Evolutionary conservation across 495 filamentous ascomycete genomes (phyloP).

Genomic region (Hyaloscypha variabilis): DNA sequence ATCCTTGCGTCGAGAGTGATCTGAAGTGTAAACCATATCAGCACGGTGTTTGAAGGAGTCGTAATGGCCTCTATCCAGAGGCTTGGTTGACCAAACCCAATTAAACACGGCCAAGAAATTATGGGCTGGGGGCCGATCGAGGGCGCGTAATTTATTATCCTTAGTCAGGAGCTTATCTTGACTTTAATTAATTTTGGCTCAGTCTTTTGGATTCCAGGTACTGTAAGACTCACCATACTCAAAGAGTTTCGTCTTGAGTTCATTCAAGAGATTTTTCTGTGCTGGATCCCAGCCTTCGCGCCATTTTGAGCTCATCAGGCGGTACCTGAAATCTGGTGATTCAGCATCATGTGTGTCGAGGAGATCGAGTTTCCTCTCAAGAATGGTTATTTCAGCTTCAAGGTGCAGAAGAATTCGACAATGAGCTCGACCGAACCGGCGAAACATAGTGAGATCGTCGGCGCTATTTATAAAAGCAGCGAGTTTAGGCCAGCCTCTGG

Average conservation of each 20-base stretch:
- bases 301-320: neutral
- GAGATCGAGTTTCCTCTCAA: neutral
- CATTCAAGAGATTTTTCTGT: conserved; percentile 6
- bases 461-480: conserved; percentile 5
- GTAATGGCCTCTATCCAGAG: neutral
- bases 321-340: neutral
- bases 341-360: conserved; percentile 7
- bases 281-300: neutral
- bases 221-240: conserved; percentile 4
- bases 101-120: conserved; percentile 2
- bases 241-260: neutral
- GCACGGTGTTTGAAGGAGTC: conserved; percentile 2
- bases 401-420: conserved; percentile 6
- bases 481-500: conserved; percentile 8
- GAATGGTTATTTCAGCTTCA: conserved; percentile 5
- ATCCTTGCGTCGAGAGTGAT: neutral
- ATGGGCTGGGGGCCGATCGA: neutral
- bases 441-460: conserved; percentile 1
- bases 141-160: neutral
- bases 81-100: neutral
- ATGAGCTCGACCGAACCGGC: conserved; percentile 6
- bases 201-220: too few species aligned
- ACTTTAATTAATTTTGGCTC: neutral
- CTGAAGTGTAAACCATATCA: conserved; percentile 8
- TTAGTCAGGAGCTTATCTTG: neutral